Evolutionary conservation across 2,329 filamentous ascomycete species (phyloP).

Genomic region (Pyricularia sp.): DNA sequence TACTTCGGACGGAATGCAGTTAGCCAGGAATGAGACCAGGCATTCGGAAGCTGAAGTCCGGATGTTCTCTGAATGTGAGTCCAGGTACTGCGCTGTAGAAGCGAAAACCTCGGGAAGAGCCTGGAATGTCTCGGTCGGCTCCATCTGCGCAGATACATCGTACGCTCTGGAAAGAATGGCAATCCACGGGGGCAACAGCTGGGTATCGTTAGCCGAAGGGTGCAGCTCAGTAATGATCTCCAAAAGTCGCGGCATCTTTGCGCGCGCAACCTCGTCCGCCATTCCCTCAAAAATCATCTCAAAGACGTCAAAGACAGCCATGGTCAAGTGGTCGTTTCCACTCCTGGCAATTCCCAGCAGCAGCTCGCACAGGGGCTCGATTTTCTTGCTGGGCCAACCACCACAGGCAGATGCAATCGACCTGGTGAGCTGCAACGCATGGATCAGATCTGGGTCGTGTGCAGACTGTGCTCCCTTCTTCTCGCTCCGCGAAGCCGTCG

Average conservation of each 20-base stretch:
- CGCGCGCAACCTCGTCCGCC: slow-evolving; percentile 77
- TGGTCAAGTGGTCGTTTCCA: slow-evolving; percentile 91
- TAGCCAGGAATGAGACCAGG: slow-evolving; percentile 83
- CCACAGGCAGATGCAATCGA: slow-evolving; percentile 77
- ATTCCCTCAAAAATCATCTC: slow-evolving; percentile 94
- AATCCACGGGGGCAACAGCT: slow-evolving; percentile 92
- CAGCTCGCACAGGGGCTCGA: slow-evolving; percentile 83
- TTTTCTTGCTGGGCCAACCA: slow-evolving; percentile 94
- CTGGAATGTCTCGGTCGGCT: slow-evolving; percentile 83
- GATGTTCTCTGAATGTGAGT: slow-evolving; percentile 85
- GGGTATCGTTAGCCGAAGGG: slow-evolving; percentile 86
- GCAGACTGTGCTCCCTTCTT: slow-evolving; percentile 49
- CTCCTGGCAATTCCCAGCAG: slow-evolving; percentile 81
- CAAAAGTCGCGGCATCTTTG: slow-evolving; percentile 80
- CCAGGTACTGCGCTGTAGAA: slow-evolving; percentile 71
- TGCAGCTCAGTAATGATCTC: slow-evolving; percentile 89
- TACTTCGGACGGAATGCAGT: slow-evolving; percentile 75
- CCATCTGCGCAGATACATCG: slow-evolving; percentile 82
- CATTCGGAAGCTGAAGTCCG: slow-evolving; percentile 91
- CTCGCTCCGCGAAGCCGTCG: slow-evolving; percentile 59
- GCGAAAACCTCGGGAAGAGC: slow-evolving; percentile 80
- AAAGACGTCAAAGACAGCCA: slow-evolving; percentile 94
- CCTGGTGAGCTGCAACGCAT: slow-evolving; percentile 87
- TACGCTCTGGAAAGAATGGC: slow-evolving; percentile 91
- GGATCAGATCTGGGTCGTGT: slow-evolving; percentile 78